Evolutionary conservation across 23 red algal genomes (phyloP).

Genomic region (Pyropia yezoensis): DNA sequence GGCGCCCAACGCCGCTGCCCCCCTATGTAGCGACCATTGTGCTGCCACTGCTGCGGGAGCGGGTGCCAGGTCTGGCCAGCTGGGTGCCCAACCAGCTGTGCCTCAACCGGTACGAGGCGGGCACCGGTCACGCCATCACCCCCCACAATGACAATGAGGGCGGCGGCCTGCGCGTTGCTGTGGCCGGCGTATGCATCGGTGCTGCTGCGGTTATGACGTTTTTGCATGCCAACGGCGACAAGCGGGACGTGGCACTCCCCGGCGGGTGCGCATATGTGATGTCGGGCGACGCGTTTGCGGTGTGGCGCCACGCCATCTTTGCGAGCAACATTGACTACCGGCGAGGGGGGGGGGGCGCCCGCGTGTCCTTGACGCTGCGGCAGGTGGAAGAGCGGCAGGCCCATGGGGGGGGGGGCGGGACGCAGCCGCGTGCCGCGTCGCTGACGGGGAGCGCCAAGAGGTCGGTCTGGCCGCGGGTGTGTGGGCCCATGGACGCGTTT

Average conservation of each 20-base stretch:
- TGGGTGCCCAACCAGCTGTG: conserved; percentile 42
- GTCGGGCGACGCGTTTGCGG: conserved; percentile 44
- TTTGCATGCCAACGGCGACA: conserved; percentile 14
- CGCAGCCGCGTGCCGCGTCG: too few species aligned
- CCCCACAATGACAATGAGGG: conserved; percentile 51
- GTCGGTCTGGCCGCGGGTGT: too few species aligned
- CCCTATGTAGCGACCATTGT: conserved; percentile 25
- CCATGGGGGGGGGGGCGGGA: too few species aligned
- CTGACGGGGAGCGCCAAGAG: too few species aligned
- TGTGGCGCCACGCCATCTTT: conserved; percentile 52
- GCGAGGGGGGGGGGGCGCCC: too few species aligned
- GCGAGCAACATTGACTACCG: conserved; percentile 23
- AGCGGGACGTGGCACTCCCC: conserved; percentile 33
- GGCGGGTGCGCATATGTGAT: conserved; percentile 31
- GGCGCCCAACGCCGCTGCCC: conserved; percentile 5
- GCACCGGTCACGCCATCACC: conserved; percentile 22
- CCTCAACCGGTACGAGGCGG: conserved; percentile 16
- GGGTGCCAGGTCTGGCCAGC: conserved; percentile 1
- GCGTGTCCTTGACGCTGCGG: too few species aligned
- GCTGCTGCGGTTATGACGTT: conserved; percentile 46
- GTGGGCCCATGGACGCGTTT: too few species aligned
- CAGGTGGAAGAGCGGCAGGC: too few species aligned
- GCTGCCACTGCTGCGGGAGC: conserved; percentile 17
- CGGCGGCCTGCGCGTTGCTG: conserved; percentile 27
- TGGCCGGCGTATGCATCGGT: conserved; percentile 39